Conservation (phyloP, 176 grass and related monocot species). For the Eragrostis curvula region DNA sequence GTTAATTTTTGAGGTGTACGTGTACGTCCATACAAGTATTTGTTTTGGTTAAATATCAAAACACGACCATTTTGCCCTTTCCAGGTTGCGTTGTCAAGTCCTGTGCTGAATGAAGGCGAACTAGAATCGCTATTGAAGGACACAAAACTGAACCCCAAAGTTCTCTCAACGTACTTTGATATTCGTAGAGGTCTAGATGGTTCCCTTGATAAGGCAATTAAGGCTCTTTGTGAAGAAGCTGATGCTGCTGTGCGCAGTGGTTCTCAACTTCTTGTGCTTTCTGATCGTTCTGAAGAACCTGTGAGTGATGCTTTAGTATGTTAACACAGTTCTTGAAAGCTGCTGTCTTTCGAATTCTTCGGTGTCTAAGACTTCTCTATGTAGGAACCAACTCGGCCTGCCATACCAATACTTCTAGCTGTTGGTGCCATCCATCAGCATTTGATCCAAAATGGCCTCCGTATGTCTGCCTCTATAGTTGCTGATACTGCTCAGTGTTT, state of each 20-base stretch:
- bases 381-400: slow-evolving; percentile 92
- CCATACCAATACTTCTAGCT: slow-evolving; percentile 96
- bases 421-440: slow-evolving; percentile 98
- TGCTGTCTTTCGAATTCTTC: background rate
- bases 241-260: slow-evolving; percentile 95
- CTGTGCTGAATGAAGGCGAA: slow-evolving; percentile 97
- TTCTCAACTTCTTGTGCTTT: slow-evolving; percentile 95
- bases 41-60: slow-evolving; percentile 37
- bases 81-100: slow-evolving; percentile 93
- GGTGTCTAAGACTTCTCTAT: background rate
- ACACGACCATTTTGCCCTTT: slow-evolving; percentile 36
- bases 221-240: slow-evolving; percentile 86
- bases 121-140: slow-evolving; percentile 87
- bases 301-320: slow-evolving; percentile 58
- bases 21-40: slow-evolving; percentile 16
- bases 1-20: slow-evolving; percentile 35
- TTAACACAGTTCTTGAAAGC: slow-evolving; percentile 24
- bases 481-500: slow-evolving; percentile 99
- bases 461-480: slow-evolving; percentile 97
- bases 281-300: slow-evolving; percentile 84
- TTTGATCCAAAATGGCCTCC: slow-evolving; percentile 98
- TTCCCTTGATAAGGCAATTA: slow-evolving; percentile 75
- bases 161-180: slow-evolving; percentile 85
- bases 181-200: slow-evolving; percentile 97
- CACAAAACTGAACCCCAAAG: slow-evolving; percentile 74